phyloP scores from a whole-genome alignment of 495 filamentous ascomycete species.

The Cladorrhinum samala region DNA sequence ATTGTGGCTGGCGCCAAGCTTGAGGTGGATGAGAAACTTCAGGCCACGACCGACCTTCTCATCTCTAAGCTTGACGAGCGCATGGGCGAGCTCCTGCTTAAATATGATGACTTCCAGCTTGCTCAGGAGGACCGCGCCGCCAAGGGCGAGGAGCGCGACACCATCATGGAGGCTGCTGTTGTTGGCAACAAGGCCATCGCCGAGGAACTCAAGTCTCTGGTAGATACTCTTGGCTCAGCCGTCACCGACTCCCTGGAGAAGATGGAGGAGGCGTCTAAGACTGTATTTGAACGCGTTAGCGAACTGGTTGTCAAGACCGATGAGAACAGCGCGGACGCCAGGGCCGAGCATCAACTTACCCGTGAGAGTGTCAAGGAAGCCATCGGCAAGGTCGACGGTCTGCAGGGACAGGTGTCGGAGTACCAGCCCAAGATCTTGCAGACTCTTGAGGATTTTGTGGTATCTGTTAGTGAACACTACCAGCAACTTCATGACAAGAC shows the following conservation, averaged over 20 bases:
- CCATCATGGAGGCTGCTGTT: conserved; percentile 61
- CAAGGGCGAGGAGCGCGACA: conserved; percentile 58
- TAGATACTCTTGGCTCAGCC: conserved; percentile 76
- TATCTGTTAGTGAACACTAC: conserved; percentile 73
- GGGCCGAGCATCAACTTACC: conserved; percentile 69
- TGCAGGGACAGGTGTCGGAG: conserved; percentile 70
- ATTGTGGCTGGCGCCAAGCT: conserved; percentile 62
- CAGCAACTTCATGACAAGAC: conserved; percentile 55
- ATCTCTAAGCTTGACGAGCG: conserved; percentile 72
- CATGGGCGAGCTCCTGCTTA: conserved; percentile 67
- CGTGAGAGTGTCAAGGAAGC: conserved; percentile 68
- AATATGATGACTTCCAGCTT: conserved; percentile 75
- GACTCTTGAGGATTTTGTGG: conserved; percentile 74
- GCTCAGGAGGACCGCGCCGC: conserved; percentile 63
- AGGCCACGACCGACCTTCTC: conserved; percentile 61
- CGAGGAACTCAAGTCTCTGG: conserved; percentile 76
- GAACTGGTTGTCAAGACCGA: conserved; percentile 71
- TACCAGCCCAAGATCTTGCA: conserved; percentile 81
- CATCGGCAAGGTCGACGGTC: conserved; percentile 61
- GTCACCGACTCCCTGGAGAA: conserved; percentile 80
- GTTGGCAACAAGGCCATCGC: conserved; percentile 67
- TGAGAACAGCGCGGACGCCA: conserved; percentile 63
- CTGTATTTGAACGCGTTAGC: conserved; percentile 71
- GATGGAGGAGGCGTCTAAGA: conserved; percentile 75
- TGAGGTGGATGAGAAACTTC: conserved; percentile 71